A percentile compares a stretch with the other conserved stretches of the same genome.
Conservation (phyloP, 2,329 filamentous ascomycete genomes). For the Aspergillus aculeatus region DNA sequence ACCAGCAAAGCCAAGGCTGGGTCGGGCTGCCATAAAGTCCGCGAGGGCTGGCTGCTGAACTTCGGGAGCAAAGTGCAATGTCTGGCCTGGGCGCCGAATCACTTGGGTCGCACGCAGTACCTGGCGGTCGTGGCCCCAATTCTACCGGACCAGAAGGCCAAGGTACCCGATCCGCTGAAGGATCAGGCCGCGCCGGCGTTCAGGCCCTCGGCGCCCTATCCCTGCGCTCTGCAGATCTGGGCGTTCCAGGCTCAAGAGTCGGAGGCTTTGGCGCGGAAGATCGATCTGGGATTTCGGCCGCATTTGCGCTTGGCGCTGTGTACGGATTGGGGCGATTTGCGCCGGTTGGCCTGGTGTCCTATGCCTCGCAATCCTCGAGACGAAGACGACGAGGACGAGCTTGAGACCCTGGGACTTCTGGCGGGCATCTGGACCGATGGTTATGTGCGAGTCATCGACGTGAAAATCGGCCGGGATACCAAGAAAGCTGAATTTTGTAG, state of each 20-base stretch:
- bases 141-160: slow-evolving; percentile 36
- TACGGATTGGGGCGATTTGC: slow-evolving; percentile 57
- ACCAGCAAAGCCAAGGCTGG: slow-evolving; percentile 14
- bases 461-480: slow-evolving; percentile 37
- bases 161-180: slow-evolving; percentile 27
- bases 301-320: slow-evolving; percentile 53
- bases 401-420: slow-evolving; percentile 50
- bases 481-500: slow-evolving; percentile 35
- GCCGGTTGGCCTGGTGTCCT: slow-evolving; percentile 58
- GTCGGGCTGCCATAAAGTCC: slow-evolving; percentile 23
- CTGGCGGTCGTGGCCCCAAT: slow-evolving; percentile 52
- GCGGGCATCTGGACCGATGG: slow-evolving; percentile 61
- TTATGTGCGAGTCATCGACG: slow-evolving; percentile 53
- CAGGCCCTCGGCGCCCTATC: slow-evolving; percentile 48
- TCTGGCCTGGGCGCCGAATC: slow-evolving; percentile 48
- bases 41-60: slow-evolving; percentile 57
- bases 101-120: slow-evolving; percentile 52
- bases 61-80: slow-evolving; percentile 55
- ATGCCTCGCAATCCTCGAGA: slow-evolving; percentile 36
- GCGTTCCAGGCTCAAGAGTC: slow-evolving; percentile 46
- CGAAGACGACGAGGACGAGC: slow-evolving; percentile 29
- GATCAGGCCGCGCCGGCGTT: slow-evolving; percentile 50
- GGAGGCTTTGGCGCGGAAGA: slow-evolving; percentile 31
- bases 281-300: slow-evolving; percentile 48
- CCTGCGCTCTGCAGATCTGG: slow-evolving; percentile 60